phyloP scores from a whole-genome alignment of 2,329 filamentous ascomycete species.

The Anthostomella pinea region DNA sequence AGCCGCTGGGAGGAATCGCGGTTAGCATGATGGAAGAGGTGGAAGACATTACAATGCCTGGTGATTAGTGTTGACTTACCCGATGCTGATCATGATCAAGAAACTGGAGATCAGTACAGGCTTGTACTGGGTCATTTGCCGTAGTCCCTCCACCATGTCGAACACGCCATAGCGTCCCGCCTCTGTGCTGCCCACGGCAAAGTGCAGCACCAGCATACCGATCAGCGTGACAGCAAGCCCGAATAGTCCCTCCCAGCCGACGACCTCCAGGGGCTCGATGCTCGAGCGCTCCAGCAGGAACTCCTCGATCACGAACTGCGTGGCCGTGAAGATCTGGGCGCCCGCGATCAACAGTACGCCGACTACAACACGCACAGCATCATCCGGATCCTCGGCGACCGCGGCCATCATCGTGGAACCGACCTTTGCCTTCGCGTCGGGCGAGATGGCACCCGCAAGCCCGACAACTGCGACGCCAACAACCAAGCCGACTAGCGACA shows the following conservation, averaged over 20 bases:
- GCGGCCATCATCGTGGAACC: slow-evolving; percentile 27
- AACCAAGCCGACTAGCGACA: slow-evolving; percentile 82
- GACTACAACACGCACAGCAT: slow-evolving; percentile 66
- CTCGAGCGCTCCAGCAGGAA: slow-evolving; percentile 70
- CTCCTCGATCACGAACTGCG: slow-evolving; percentile 94
- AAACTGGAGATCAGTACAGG: slow-evolving; percentile 74
- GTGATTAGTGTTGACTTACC: slow-evolving; percentile 53
- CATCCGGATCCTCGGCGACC: slow-evolving; percentile 36
- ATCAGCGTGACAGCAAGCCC: slow-evolving; percentile 78
- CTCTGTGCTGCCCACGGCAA: slow-evolving; percentile 70
- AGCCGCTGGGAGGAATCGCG: slow-evolving; percentile 59
- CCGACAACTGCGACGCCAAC: slow-evolving; percentile 86
- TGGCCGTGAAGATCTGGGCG: slow-evolving; percentile 94
- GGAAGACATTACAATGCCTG: too few relatives aligned
- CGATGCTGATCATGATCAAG: slow-evolving; percentile 96
- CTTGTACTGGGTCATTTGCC: slow-evolving; percentile 71
- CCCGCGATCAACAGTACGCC: slow-evolving; percentile 89
- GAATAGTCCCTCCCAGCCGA: slow-evolving; percentile 95
- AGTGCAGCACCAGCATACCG: slow-evolving; percentile 77
- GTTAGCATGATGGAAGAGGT: slow-evolving; percentile 17
- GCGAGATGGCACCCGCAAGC: slow-evolving; percentile 79
- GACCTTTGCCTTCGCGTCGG: slow-evolving; percentile 55
- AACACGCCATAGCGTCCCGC: slow-evolving; percentile 80
- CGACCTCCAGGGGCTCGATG: slow-evolving; percentile 80
- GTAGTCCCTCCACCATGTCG: slow-evolving; percentile 82